A percentile compares a stretch with the other conserved stretches of the same genome.
These are phyloP conservation scores for Daedaleopsis nitida DNA, from an alignment of 768 basidiomycete genomes.

Conservation along the genomic window DNA sequence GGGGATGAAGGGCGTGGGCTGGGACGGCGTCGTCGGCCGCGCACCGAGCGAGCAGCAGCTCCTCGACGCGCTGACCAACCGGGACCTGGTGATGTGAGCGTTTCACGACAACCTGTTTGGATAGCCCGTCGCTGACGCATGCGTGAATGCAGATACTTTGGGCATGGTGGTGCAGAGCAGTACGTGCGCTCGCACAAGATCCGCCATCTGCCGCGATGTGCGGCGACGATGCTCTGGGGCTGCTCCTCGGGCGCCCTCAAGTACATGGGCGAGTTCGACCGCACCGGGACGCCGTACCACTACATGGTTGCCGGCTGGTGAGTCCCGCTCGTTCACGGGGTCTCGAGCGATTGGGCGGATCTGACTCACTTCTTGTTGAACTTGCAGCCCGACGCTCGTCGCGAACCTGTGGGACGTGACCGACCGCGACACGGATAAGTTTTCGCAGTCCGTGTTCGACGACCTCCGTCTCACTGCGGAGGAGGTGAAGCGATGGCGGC, in stretches of 20 bases:
- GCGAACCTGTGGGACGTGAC: slow-evolving; percentile 99
- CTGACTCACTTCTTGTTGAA: too few species aligned
- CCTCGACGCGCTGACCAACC: slow-evolving; percentile 63
- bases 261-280: slow-evolving; percentile 94
- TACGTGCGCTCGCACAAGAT: slow-evolving; percentile 89
- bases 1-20: slow-evolving; percentile 72
- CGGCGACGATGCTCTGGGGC: slow-evolving; percentile 97
- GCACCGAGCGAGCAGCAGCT: slow-evolving; percentile 86
- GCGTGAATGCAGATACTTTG: slow-evolving; percentile 77
- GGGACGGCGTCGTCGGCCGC: slow-evolving; percentile 80
- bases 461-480: slow-evolving; percentile 54
- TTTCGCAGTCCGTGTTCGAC: slow-evolving; percentile 82
- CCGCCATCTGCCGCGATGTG: slow-evolving; percentile 79
- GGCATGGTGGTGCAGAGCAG: slow-evolving; percentile 95
- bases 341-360: too few species aligned
- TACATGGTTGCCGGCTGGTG: slow-evolving; percentile 99
- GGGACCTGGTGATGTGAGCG: slow-evolving; percentile 90
- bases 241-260: slow-evolving; percentile 90
- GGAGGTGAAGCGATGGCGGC: slow-evolving; percentile 25
- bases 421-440: slow-evolving; percentile 94
- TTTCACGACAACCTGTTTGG: not conserved
- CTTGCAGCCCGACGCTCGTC: slow-evolving; percentile 78
- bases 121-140: not conserved
- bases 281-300: slow-evolving; percentile 87
- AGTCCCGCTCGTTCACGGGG: slow-evolving; percentile 35